Base-by-base conservation (phyloP, 2,329 filamentous ascomycete species). In the Leptographium flavum region DNA sequence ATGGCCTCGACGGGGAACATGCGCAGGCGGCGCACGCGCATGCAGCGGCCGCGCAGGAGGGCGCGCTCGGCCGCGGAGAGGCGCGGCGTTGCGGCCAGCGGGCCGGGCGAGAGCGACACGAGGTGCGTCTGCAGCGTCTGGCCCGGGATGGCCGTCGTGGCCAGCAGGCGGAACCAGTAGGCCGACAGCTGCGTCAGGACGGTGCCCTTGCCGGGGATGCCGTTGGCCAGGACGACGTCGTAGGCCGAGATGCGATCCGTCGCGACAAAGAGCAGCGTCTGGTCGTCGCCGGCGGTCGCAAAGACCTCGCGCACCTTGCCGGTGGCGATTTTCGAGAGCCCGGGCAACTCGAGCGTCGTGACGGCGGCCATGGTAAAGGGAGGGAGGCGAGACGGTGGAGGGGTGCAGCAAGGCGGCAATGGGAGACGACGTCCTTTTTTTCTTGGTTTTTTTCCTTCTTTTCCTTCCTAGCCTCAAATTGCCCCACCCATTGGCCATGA, bases 181-280 rank as follows among this genome's bases (percentile, higher is more conserved):
- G 67, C 67, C 42, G 60, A 62, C 48, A 67, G 55, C 49, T 62
- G 57, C 25, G 66, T 71, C 42, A 76, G 63, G 43, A 75, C 62
- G 47, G 61, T 59, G 52, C 74, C 74, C 64, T 77, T 77, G 57
- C 65, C 57, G 39, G 68, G 66, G 42, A 74, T 67, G 51, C 68
- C 68, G 55, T 92, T 95, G 48, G 75, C 67, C 71, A 94, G 79
- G 55, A 94, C 78, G 55, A 93, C 87, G 72, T 96, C 90, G 69
- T 90, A 96, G 46, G 92, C 92, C 22, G 87, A 94, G 61, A 95
- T 92, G 53, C 92, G 82, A 66, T 95, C 88, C 14, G 85, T 52
- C 11, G 56, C 54, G 22, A 55, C 58, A n/a, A 61, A 54, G 28
- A 62, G 51, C 42, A 62, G 55, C 4, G 57, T 53, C 40, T 53